These are phyloP conservation scores for Sclerotinia minor DNA, from an alignment of 2,329 filamentous ascomycete species.

Conservation along the genomic window DNA sequence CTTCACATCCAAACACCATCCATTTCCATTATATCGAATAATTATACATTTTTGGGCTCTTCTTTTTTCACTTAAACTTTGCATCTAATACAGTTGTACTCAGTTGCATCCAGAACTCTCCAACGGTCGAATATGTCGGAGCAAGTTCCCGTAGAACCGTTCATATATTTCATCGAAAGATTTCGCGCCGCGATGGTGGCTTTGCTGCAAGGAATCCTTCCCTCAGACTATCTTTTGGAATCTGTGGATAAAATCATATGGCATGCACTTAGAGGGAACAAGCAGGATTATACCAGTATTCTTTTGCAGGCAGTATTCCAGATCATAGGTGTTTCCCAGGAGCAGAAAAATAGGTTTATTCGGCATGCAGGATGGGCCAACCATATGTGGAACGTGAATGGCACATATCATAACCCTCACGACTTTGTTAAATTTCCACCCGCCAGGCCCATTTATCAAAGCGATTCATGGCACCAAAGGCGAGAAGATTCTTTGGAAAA, in stretches of 20 bases:
- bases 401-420: not conserved
- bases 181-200: not conserved
- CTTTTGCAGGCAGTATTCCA: not conserved
- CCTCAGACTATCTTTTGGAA: not conserved
- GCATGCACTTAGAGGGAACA: not conserved
- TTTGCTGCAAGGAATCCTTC: not conserved
- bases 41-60: not conserved
- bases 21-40: not conserved
- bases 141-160: not conserved
- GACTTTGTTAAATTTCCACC: not conserved
- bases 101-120: not conserved
- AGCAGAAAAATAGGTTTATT: conserved; percentile 2
- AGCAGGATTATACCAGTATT: not conserved
- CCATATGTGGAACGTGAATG: not conserved
- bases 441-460: not conserved
- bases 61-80: not conserved
- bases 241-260: conserved; percentile 1
- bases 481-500: not conserved
- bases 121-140: not conserved
- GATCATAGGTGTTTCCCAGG: not conserved
- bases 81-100: not conserved
- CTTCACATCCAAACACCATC: not conserved
- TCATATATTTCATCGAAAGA: not conserved
- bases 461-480: not conserved
- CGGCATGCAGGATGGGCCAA: not conserved